Base-by-base conservation (phyloP, 257 asterid genomes). In the Fraxinus excelsior region DNA sequence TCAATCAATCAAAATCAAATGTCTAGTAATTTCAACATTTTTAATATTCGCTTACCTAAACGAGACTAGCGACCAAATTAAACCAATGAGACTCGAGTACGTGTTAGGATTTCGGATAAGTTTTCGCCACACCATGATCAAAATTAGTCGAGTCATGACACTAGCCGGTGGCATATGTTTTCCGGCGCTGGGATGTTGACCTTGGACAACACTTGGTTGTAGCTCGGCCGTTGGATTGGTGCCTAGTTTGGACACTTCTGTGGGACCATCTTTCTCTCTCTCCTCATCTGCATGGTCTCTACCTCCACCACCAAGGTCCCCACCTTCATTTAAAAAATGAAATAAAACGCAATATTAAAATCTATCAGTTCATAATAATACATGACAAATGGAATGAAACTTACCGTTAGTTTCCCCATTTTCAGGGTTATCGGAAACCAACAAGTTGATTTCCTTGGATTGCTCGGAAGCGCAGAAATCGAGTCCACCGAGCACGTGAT, bases 71-170 rank as follows among this genome's bases (percentile, higher is more conserved):
- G 84, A 62, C 84, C 84, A 80, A 51, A 80, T 76, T 12, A 80
- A 37, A 65, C 84, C 84, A 80, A 80, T 80, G 38, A 80, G 80
- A 58, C 84, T 80, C 18, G 84, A 80, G n/a, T 80, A 80, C 18
- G 83, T 80, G 77, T 80, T 80, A 2, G 83, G 83, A 3, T 80
- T 80, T 31, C 78, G 85, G 37, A 88, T 85, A 51, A 88, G 91
- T 71, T 85, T 88, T 19, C 91, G 86, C 91, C 91, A 88, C 4
- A 88, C 91, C 91, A 88, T 88, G 21, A 88, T 88, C 75, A 88
- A 69, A 53, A 88, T 88, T 29, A 88, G 82, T 4, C 91, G 80
- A 2, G 91, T 88, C 91, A 88, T 85, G 23, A 88, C 91, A n/a
- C 91, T 88, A 0, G 91, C 86, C 29, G 91, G 91, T 18, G 91